A percentile compares a stretch with the other conserved stretches of the same genome.
These are phyloP conservation scores for Gnaphalium uliginosum DNA, from an alignment of 129 eudicot species.

Conservation along the genomic window DNA sequence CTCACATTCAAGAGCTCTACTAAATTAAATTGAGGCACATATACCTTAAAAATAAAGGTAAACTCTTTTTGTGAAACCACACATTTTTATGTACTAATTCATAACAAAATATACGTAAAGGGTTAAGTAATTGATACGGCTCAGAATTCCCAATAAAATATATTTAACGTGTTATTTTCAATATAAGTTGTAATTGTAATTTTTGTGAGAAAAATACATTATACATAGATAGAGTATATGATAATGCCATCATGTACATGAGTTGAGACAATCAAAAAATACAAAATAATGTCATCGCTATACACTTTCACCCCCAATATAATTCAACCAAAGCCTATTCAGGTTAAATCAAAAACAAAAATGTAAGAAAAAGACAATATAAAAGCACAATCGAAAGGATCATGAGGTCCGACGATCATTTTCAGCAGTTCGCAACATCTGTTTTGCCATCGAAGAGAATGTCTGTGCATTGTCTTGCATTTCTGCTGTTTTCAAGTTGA, in stretches of 20 bases:
- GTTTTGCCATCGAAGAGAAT: slow-evolving; percentile 82
- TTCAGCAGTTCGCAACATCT: slow-evolving; percentile 62
- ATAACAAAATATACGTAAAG: neutral
- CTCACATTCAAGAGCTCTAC: no score
- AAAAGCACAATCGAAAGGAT: slow-evolving; percentile 6
- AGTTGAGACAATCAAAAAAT: neutral
- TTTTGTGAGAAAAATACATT: neutral
- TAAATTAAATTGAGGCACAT: no score
- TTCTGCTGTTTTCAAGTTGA: slow-evolving; percentile 69
- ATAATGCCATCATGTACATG: neutral
- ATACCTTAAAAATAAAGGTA: no score
- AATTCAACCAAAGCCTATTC: neutral
- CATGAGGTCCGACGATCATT: slow-evolving; percentile 44
- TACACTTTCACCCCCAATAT: slow-evolving; percentile 27
- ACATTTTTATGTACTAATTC: neutral
- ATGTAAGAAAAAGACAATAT: neutral
- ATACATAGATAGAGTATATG: neutral
- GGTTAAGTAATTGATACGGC: neutral
- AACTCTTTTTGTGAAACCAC: neutral
- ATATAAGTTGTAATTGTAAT: neutral
- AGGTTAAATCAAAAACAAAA: neutral
- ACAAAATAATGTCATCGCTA: slow-evolving; percentile 23
- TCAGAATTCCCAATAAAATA: neutral
- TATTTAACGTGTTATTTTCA: neutral
- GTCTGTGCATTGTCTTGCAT: slow-evolving; percentile 77